These are phyloP conservation scores for Sextonia rubra DNA, from an alignment of 164 flowering plant genomes.

Conservation along the genomic window DNA sequence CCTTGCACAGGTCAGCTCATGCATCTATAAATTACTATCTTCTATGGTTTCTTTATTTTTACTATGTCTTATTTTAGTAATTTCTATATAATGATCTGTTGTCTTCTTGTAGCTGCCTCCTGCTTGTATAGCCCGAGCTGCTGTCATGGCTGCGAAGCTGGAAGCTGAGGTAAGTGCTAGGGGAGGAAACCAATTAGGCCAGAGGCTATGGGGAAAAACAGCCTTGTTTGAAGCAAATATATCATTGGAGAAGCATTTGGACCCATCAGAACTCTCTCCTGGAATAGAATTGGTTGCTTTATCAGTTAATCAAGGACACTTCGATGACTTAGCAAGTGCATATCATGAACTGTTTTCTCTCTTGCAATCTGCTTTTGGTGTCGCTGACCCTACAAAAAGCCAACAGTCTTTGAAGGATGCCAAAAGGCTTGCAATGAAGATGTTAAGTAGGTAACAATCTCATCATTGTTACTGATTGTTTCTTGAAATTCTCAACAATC, in stretches of 20 bases:
- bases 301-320: conserved; percentile 6
- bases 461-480: background rate
- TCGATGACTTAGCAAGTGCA: conserved; percentile 14
- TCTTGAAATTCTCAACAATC: background rate
- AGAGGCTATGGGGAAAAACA: conserved; percentile 5
- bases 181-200: conserved; percentile 13
- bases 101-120: conserved; percentile 54
- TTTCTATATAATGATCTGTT: no score
- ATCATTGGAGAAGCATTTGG: background rate
- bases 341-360: conserved; percentile 35
- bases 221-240: conserved; percentile 9
- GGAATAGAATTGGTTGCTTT: background rate
- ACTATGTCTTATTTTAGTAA: no score
- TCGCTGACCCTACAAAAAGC: conserved; percentile 26
- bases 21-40: background rate
- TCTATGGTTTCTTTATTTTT: background rate
- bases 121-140: conserved; percentile 61
- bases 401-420: conserved; percentile 37
- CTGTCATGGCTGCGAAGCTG: conserved; percentile 62
- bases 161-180: conserved; percentile 48
- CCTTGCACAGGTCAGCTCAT: conserved; percentile 80
- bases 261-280: background rate
- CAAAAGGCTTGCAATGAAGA: conserved; percentile 35
- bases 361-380: conserved; percentile 37
- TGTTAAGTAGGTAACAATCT: conserved; percentile 18